Base-by-base conservation (phyloP, 805 yeast genomes). In the Pichia sporocuriosa region DNA sequence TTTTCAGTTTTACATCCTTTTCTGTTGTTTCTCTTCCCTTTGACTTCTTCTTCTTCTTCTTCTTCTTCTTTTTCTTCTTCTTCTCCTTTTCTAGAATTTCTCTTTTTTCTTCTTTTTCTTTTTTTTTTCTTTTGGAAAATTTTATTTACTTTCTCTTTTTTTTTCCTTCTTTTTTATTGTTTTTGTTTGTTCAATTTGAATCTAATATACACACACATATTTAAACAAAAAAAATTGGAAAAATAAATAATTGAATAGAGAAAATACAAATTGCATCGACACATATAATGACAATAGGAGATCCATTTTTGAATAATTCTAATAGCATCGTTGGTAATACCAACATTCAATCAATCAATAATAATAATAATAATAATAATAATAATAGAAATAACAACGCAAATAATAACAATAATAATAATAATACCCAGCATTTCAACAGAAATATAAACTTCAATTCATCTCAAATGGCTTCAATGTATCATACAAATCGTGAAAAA, bases 401-500 rank as follows among this genome's bases (percentile, higher is more conserved):
- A 4, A 27, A 20, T 16, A 35, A 4, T 15, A 20, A 8, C 16
- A 36, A 20, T 21, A 34, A n/a, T 17, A 23, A 30, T 23, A 17
- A 24, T 17, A 19, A 22, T 16, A 24, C n/a, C 30, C 24, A 10
- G n/a, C 40, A 35, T 28, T 34, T 22, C 17, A 28, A 22, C 20
- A 27, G 37, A 35, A 30, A 24, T 19, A 29, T 17, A 16, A 35
- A 13, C 4, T 37, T 38, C 16, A 21, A 23, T 34, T 28, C 43
- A 12, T 35, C 45, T 17, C 34, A 37, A 8, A 15, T 42, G 25
- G 24, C 45, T 31, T 15, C 37, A 11, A 35, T 44, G 13, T 44
- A 45, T 15, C 48, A 47, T 17, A 40, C 43, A 21, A 53, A 49
- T 25, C 46, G 48, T 17, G 44, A 41, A 42, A 45, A 47, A 37